Percentiles rank a stretch among this genome's conserved stretches.
Conservation (phyloP, 805 yeast species). For the Metschnikowia gruessii region DNA sequence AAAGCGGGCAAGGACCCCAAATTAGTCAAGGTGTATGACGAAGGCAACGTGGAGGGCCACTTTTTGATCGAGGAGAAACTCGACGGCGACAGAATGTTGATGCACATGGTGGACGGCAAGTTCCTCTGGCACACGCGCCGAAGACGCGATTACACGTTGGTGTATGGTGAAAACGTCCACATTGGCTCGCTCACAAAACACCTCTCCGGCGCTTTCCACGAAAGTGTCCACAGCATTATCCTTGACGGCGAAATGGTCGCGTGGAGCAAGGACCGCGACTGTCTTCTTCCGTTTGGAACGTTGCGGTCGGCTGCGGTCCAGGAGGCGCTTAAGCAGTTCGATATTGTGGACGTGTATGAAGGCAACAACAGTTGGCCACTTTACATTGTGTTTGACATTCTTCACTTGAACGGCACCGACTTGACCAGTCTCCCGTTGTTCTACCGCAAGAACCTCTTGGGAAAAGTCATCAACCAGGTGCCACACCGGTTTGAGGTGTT, state of each 20-base stretch:
- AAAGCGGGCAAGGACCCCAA: conserved; percentile 20
- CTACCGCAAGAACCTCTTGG: conserved; percentile 54
- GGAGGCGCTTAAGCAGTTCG: conserved; percentile 42
- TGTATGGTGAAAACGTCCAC: conserved; percentile 57
- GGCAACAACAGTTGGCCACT: conserved; percentile 46
- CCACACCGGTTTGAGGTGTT: conserved; percentile 52
- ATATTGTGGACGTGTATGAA: conserved; percentile 21
- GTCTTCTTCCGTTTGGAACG: conserved; percentile 75
- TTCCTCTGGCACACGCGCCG: conserved; percentile 61
- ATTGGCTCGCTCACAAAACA: conserved; percentile 56
- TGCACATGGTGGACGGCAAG: conserved; percentile 51
- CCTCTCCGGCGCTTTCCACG: conserved; percentile 41
- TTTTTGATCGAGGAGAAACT: conserved; percentile 85
- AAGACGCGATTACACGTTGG: conserved; percentile 67
- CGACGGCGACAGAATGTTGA: conserved; percentile 87
- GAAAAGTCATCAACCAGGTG: conserved; percentile 43
- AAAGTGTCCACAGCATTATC: conserved; percentile 39
- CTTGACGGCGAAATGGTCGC: conserved; percentile 95
- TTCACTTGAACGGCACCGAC: conserved; percentile 65
- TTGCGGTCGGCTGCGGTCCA: conserved; percentile 67
- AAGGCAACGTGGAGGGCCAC: conserved; percentile 19
- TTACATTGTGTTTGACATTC: conserved; percentile 67
- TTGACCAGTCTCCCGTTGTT: conserved; percentile 53
- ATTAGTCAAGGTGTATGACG: conserved; percentile 19
- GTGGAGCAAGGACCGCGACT: conserved; percentile 58